phyloP scores from a whole-genome alignment of 768 basidiomycete genomes.

The Leccinum uliginosum region DNA sequence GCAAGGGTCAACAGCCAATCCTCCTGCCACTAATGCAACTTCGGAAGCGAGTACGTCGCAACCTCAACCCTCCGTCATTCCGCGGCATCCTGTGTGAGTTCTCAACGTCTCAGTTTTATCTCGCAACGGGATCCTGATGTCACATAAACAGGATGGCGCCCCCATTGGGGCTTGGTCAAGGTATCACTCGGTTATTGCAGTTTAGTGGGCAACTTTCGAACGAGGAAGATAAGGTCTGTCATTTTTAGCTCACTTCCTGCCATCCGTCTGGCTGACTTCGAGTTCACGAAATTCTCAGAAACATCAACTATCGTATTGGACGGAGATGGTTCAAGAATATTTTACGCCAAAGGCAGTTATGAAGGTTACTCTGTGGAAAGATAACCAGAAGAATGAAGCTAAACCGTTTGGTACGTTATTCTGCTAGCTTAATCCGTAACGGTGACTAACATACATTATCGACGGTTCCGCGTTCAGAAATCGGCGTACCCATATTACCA shows the following conservation, averaged over 20 bases:
- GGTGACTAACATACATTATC: slow-evolving; percentile 6
- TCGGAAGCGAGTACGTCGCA: slow-evolving; percentile 15
- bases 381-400: slow-evolving; percentile 72
- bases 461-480: slow-evolving; percentile 45
- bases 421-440: neutral
- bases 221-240: slow-evolving; percentile 45
- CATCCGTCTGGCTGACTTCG: slow-evolving; percentile 1
- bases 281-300: slow-evolving; percentile 37
- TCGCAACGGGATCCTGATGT: slow-evolving; percentile 12
- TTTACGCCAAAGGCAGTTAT: slow-evolving; percentile 68
- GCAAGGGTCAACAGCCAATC: slow-evolving; percentile 22
- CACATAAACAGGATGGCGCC: slow-evolving; percentile 27
- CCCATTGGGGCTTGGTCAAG: slow-evolving; percentile 55
- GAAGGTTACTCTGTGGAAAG: slow-evolving; percentile 86
- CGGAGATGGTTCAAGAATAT: slow-evolving; percentile 57
- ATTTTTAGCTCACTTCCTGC: neutral
- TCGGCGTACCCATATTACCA: slow-evolving; percentile 73
- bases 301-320: slow-evolving; percentile 66
- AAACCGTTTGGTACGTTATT: slow-evolving; percentile 71
- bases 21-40: slow-evolving; percentile 21
- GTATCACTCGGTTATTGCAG: slow-evolving; percentile 57
- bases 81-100: slow-evolving; percentile 24
- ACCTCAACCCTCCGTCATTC: neutral
- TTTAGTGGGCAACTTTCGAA: slow-evolving; percentile 63
- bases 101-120: neutral